Base-by-base conservation (phyloP, 352 stramenopile species). In the Globisporangium ultimum region DNA sequence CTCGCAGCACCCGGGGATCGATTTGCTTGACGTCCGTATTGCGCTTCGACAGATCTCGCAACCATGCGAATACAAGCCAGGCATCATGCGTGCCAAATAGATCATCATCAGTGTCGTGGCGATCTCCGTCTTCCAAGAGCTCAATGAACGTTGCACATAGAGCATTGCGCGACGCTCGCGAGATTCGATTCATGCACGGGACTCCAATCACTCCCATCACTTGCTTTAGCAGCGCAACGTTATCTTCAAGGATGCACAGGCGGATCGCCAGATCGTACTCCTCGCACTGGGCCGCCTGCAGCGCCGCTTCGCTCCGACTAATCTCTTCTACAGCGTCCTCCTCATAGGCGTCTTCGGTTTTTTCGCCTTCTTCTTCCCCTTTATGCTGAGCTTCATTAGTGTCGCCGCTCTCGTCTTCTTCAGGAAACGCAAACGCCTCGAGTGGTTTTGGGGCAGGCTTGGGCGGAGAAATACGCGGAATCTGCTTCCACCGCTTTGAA, bases 181-280 rank as follows among this genome's bases (percentile, higher is more conserved):
- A 83, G 15, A 89, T 63, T 8, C 21, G 48, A n/a, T 52, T 15
- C 61, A 78, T 71, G 20, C 67, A 76, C 22, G 73, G 73, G 28
- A 58, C 61, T 3, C 61, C 48, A 17, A 79, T 49, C 17, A 70
- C 51, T 0, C 48, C 46, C 59, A 87, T 71, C 12, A 72, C 70
- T 14, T 69, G 70, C 24, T 66, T 68, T 36, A 89, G 54, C 32
- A 88, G 41, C 24, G 47, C 42, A 17, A 72, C 55, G 46, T 85
- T 70, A 28, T 87, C 80, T 62, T 84, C 80, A 9, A 89, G 42
- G 28, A 87, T 71, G 41, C 67, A 76, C 42, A 89, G 47, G 42
- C 77, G 76, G 14, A 89, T 52, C 20, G 77, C 80, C 14, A 89
- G 32, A 15, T 89, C 77, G 22, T 60, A 59, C 28, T 88, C 69